Percentiles rank a stretch among this genome's conserved stretches.
Conservation (phyloP, 352 stramenopile genomes). For the Ophiocytium majus region DNA sequence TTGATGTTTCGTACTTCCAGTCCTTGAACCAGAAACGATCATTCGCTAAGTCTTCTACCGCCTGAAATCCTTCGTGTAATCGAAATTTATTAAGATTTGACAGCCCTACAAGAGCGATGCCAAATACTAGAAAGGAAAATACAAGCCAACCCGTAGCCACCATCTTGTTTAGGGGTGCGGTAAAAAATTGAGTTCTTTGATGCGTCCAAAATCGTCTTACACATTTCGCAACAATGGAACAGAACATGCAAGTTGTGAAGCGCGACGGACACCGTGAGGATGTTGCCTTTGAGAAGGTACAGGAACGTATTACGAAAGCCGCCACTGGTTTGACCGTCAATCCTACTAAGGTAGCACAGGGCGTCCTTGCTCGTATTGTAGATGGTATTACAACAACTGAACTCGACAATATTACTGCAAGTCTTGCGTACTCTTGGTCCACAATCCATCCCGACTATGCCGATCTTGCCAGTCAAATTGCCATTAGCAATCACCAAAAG, state of each 20-base stretch:
- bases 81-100: too few species aligned
- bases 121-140: too few species aligned
- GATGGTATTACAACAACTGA: constrained; percentile 92
- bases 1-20: too few species aligned
- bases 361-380: constrained; percentile 94
- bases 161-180: too few species aligned
- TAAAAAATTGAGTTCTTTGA: too few species aligned
- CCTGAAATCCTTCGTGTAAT: too few species aligned
- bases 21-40: too few species aligned
- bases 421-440: constrained; percentile 84
- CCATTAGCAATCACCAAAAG: constrained; percentile 97
- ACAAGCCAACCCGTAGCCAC: too few species aligned
- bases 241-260: constrained; percentile 83
- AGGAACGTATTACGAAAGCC: constrained; percentile 78
- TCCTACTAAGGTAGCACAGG: constrained; percentile 91
- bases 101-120: too few species aligned
- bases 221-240: too few species aligned
- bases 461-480: constrained; percentile 92
- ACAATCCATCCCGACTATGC: constrained; percentile 97
- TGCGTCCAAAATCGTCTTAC: too few species aligned
- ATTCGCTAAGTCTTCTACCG: too few species aligned
- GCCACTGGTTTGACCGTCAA: constrained; percentile 80
- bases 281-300: constrained; percentile 84
- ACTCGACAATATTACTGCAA: constrained; percentile 93
- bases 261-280: constrained; percentile 71